Conservation (phyloP, 2,329 filamentous ascomycete genomes). For the Pseudocercospora pini-densiflorae region DNA sequence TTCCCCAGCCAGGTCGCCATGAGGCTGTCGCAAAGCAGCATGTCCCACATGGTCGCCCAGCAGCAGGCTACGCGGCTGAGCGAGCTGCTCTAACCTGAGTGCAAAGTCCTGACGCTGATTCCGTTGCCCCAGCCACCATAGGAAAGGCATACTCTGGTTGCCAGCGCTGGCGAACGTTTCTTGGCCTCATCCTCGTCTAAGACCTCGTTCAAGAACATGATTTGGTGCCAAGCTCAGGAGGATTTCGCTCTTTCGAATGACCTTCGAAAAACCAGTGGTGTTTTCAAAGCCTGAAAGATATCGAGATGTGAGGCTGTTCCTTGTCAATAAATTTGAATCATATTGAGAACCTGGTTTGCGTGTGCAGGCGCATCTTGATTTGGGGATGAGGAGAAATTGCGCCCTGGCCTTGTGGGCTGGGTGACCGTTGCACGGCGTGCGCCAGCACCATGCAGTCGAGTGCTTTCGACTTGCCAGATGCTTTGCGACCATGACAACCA, state of each 20-base stretch:
- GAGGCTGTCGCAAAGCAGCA: not conserved
- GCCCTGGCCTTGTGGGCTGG: not conserved
- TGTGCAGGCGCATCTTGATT: not conserved
- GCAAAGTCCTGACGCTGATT: not conserved
- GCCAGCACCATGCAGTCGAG: not conserved
- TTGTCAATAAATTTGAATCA: not conserved
- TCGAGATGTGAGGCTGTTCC: not conserved
- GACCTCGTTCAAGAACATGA: not conserved
- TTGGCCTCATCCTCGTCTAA: not conserved
- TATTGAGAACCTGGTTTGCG: not conserved
- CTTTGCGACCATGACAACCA: not conserved
- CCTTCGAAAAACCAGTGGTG: not conserved
- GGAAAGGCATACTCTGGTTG: not conserved
- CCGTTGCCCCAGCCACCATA: not conserved
- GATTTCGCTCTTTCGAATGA: not conserved
- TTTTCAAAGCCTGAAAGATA: not conserved
- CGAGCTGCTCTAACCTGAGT: not conserved
- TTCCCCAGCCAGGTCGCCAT: not conserved
- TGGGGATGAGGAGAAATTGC: no score
- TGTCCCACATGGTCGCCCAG: not conserved
- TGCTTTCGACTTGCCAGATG: not conserved
- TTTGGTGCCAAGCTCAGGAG: not conserved
- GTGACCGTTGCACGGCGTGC: not conserved
- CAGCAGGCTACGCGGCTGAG: not conserved
- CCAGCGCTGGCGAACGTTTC: not conserved